Evolutionary conservation across 345 rosid species (phyloP).

Genomic region (Litchi chinensis): DNA sequence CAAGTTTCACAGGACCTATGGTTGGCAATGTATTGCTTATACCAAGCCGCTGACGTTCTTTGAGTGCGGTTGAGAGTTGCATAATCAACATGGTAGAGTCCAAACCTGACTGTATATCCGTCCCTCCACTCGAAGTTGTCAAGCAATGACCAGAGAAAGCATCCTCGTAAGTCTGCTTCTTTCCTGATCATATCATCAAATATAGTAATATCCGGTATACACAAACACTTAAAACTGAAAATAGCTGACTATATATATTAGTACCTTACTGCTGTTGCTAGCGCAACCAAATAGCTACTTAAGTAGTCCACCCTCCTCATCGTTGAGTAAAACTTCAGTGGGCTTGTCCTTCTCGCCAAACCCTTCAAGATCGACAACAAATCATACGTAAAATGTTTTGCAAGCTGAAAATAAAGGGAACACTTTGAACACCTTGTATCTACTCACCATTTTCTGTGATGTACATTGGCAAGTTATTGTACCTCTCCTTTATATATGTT

Average conservation of each 20-base stretch:
- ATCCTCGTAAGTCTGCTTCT: not conserved
- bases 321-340: constrained; percentile 21
- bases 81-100: not conserved
- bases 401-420: not conserved
- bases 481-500: constrained; percentile 47
- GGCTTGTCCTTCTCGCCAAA: not conserved
- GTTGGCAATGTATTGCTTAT: too few species aligned
- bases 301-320: constrained; percentile 24
- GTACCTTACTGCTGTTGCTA: constrained; percentile 26
- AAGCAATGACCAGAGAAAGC: not conserved
- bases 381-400: too few species aligned
- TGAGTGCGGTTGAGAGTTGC: not conserved
- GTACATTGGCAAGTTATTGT: constrained; percentile 48
- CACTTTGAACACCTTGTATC: constrained; percentile 29
- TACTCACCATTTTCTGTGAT: constrained; percentile 58
- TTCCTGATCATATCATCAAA: too few species aligned
- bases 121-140: not conserved
- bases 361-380: too few species aligned
- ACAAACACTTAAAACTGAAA: too few species aligned
- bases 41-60: not conserved
- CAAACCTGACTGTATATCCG: not conserved
- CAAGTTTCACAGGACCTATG: too few species aligned
- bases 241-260: too few species aligned
- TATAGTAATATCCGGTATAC: too few species aligned
- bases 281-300: constrained; percentile 20